Evolutionary conservation across 164 flowering plant genomes (phyloP).

Genomic region (Protea cynaroides): DNA sequence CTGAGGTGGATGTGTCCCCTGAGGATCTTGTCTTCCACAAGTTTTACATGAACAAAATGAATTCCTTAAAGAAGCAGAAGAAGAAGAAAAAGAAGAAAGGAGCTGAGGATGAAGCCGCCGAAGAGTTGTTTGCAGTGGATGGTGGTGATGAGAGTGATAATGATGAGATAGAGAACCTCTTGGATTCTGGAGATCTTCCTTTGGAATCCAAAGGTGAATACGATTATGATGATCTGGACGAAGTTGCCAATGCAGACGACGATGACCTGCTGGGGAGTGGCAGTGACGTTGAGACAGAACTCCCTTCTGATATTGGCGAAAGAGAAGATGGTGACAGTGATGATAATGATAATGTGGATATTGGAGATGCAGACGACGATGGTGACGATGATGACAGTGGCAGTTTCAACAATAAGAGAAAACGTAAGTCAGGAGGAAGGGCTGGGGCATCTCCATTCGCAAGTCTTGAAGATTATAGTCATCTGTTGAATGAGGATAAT

Average conservation of each 20-base stretch:
- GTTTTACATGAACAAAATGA: conserved; percentile 76
- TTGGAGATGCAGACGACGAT: conserved; percentile 9
- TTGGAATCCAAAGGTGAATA: conserved; percentile 54
- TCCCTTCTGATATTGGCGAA: conserved; percentile 30
- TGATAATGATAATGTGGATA: conserved; percentile 8
- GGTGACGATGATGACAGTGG: conserved; percentile 9
- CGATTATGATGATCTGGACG: conserved; percentile 76
- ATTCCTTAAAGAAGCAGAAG: conserved; percentile 61
- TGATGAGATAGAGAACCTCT: conserved; percentile 75
- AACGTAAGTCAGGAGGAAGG: conserved; percentile 33
- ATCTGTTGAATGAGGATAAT: conserved; percentile 46
- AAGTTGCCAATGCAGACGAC: conserved; percentile 65
- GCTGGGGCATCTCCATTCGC: conserved; percentile 74
- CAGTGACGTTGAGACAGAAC: conserved; percentile 56
- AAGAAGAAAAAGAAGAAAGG: conserved; percentile 74
- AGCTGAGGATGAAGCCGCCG: conserved; percentile 59
- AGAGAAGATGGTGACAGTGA: conserved; percentile 27
- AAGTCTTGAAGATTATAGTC: conserved; percentile 78
- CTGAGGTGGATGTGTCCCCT: conserved; percentile 81
- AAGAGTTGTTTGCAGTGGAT: conserved; percentile 37
- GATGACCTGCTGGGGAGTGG: conserved; percentile 66
- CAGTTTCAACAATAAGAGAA: conserved; percentile 27
- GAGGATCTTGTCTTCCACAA: conserved; percentile 95
- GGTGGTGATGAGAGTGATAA: conserved; percentile 74
- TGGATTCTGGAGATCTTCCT: conserved; percentile 38